Base-by-base conservation (phyloP, 208 protist genomes). In the Wallacemonas sp. region DNA sequence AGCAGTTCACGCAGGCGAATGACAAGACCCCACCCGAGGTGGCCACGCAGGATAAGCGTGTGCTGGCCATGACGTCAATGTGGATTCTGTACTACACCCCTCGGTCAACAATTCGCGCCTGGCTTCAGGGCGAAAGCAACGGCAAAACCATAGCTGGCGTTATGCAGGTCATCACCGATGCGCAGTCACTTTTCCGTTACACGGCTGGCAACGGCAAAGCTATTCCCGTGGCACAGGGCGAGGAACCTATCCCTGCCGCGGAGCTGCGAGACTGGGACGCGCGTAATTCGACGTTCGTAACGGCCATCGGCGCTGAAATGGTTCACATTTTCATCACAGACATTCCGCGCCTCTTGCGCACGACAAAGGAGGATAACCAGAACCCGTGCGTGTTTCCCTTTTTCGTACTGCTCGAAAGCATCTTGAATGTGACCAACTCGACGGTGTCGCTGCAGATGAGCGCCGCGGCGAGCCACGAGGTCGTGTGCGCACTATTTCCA, bases 31-130 rank as follows among this genome's bases (percentile, higher is more conserved):
- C 79, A 1, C 15, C 64, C 1, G 63, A 62, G 13, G 50, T 78
- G 21, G 69, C 77, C 30, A 24, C 76, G 42, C 55, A 48, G n/a
- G 87, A 93, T 37, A 82, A 85, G 66, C 82, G 85, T 10, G 79
- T 81, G 41, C 71, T 92, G n/a, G 68, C 62, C 5, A 80, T 91
- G 36, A 66, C 68, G n/a, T 63, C 79, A 24, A 34, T 92, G 36
- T 95, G 90, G 87, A 89, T 95, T 65, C 52, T 90, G 24, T 93
- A 85, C 63, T 93, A 95, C 72, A 79, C 79, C 1, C 82, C 87
- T 0, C 70, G 73, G 17, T 38, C 33, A 17, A 54, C 63, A 15
- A 72, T 92, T 15, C 50, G 26, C 19, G 29, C 64, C 24, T 95
- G 90, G 87, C 60, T 93, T 36, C 45, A 68, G 27, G 54, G 66